phyloP scores from a whole-genome alignment of 2,329 filamentous ascomycete genomes.

The Cercospora sp. region DNA sequence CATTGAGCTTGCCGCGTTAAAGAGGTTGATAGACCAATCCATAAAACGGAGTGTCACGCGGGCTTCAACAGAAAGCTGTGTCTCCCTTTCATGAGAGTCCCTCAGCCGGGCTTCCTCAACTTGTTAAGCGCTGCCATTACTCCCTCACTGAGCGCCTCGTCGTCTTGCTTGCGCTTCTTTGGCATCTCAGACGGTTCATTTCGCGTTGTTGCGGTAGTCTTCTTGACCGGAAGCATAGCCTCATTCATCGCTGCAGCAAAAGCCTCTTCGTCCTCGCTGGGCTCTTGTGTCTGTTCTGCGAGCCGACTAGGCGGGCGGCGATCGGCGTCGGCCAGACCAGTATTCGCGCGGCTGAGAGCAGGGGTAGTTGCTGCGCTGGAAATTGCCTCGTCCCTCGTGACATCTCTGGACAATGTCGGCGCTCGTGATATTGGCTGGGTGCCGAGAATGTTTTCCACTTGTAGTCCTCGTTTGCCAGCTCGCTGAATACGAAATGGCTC shows the following conservation, averaged over 20 bases:
- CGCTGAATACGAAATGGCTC: constrained; percentile 80
- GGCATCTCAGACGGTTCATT: constrained; percentile 12
- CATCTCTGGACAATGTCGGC: constrained; percentile 32
- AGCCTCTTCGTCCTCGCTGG: constrained; percentile 50
- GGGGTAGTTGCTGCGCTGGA: constrained; percentile 7
- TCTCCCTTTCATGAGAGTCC: not conserved
- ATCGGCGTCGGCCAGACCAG: constrained; percentile 41
- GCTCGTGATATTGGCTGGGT: constrained; percentile 30
- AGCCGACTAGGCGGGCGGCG: constrained; percentile 39
- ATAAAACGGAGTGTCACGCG: not conserved
- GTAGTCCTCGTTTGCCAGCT: constrained; percentile 58
- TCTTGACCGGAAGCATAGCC: constrained; percentile 18
- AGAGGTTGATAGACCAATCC: not conserved
- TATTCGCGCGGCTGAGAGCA: constrained; percentile 22
- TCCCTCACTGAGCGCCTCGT: constrained; percentile 56
- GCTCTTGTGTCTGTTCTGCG: constrained; percentile 33
- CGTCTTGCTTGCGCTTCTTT: constrained; percentile 41
- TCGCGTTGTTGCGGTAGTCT: not conserved
- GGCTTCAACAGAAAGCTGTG: not conserved
- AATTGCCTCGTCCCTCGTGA: constrained; percentile 28
- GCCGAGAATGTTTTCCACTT: constrained; percentile 37
- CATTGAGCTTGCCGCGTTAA: not conserved
- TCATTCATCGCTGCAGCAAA: constrained; percentile 36
- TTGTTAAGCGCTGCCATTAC: constrained; percentile 60
- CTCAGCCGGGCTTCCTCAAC: constrained; percentile 43